Percentiles rank a stretch among this genome's conserved stretches.
These are phyloP conservation scores for Rutidosis leptorrhynchoides DNA, from an alignment of 129 eudicot species.

Conservation along the genomic window DNA sequence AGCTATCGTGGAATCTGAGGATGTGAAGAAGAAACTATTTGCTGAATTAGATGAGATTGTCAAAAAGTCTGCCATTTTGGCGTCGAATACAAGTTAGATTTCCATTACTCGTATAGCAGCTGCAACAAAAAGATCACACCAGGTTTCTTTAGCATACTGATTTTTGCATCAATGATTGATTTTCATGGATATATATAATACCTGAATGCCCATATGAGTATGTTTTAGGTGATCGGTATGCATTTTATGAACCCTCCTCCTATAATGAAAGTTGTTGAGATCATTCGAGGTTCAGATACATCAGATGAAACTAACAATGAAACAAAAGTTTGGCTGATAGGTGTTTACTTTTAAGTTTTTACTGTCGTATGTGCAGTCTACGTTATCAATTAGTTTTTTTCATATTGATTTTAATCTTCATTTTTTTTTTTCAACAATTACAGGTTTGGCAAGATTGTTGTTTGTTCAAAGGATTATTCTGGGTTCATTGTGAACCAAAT, in stretches of 20 bases:
- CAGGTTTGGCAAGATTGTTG: slow-evolving; percentile 82
- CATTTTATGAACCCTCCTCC: slow-evolving; percentile 98
- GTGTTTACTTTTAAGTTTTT: slow-evolving; percentile 21
- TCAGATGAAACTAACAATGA: slow-evolving; percentile 65
- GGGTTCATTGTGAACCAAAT: slow-evolving; percentile 89
- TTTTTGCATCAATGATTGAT: background rate
- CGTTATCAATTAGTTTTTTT: background rate
- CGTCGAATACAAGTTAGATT: slow-evolving; percentile 91
- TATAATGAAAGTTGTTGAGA: slow-evolving; percentile 86
- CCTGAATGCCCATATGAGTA: background rate
- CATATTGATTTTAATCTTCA: background rate
- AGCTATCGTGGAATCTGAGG: slow-evolving; percentile 93
- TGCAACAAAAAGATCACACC: slow-evolving; percentile 66
- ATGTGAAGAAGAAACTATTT: slow-evolving; percentile 72
- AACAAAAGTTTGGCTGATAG: slow-evolving; percentile 74
- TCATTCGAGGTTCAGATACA: slow-evolving; percentile 80
- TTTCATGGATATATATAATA: background rate
- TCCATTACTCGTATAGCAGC: slow-evolving; percentile 83
- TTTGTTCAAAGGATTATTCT: slow-evolving; percentile 72
- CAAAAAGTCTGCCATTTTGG: slow-evolving; percentile 73
- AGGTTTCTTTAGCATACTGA: slow-evolving; percentile 36
- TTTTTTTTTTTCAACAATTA: background rate
- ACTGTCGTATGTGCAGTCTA: background rate
- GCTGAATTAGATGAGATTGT: slow-evolving; percentile 49
- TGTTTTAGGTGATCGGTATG: slow-evolving; percentile 76